Conservation (phyloP, 2,329 filamentous ascomycete species). For the Trichoderma sp. region DNA sequence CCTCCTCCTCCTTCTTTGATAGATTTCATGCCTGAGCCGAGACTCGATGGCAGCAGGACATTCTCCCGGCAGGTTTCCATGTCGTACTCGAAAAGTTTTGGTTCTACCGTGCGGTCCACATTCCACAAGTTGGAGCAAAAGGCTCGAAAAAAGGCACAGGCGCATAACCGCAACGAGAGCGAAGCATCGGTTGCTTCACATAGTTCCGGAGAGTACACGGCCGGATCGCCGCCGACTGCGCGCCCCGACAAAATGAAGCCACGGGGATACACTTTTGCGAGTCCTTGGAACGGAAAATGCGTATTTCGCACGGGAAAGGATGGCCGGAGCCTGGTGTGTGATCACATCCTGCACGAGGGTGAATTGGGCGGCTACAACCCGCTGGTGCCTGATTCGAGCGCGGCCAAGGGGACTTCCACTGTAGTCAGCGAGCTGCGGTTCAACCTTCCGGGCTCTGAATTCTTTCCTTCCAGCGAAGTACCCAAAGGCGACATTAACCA, state of each 20-base stretch:
- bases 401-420: conserved; percentile 39
- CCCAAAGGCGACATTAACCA: conserved; percentile 38
- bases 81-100: conserved; percentile 55
- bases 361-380: conserved; percentile 45
- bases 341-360: conserved; percentile 63
- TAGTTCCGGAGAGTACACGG: conserved; percentile 36
- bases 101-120: conserved; percentile 49
- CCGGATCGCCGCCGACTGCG: conserved; percentile 13
- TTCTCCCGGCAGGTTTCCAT: conserved; percentile 53
- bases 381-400: conserved; percentile 40
- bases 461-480: conserved; percentile 45
- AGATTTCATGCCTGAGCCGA: conserved; percentile 19
- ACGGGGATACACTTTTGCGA: conserved; percentile 74
- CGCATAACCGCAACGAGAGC: conserved; percentile 37
- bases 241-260: conserved; percentile 44
- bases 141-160: conserved; percentile 30
- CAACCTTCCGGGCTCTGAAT: conserved; percentile 69
- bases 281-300: conserved; percentile 85
- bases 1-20: conserved; percentile 34
- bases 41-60: conserved; percentile 10
- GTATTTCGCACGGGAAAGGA: conserved; percentile 79
- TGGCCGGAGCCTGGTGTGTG: conserved; percentile 74
- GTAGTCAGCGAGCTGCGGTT: conserved; percentile 83
- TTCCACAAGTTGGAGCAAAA: conserved; percentile 43
- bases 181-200: conserved; percentile 36